Conservation (phyloP, 2,329 filamentous ascomycete genomes). For the Bipolaris victoriae region DNA sequence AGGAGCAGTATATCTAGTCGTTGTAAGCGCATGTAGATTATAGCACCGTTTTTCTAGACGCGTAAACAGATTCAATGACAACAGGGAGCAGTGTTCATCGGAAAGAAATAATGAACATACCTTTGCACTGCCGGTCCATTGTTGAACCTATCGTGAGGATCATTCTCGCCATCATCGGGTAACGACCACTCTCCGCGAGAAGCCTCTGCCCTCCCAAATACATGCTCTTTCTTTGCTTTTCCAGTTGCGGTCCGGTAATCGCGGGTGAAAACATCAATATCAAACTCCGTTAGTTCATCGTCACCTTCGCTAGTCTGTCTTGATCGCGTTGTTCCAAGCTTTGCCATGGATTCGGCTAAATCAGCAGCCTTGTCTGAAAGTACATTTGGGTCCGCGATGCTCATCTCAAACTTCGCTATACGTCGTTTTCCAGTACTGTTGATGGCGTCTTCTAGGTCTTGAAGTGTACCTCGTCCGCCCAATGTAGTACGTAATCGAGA, state of each 20-base stretch:
- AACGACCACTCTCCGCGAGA: conserved; percentile 50
- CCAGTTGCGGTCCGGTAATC: conserved; percentile 33
- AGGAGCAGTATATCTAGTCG: conserved; percentile 55
- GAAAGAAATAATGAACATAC: conserved; percentile 22
- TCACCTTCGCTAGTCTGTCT: conserved; percentile 26
- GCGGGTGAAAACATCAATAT: conserved; percentile 43
- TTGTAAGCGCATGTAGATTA: conserved; percentile 18
- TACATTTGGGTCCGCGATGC: conserved; percentile 54
- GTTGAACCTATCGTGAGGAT: conserved; percentile 46
- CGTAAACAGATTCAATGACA: background rate
- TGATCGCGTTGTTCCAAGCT: conserved; percentile 34
- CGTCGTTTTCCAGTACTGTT: conserved; percentile 80
- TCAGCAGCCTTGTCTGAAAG: conserved; percentile 33
- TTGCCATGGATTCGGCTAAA: conserved; percentile 35
- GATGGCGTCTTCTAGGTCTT: conserved; percentile 68
- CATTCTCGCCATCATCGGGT: conserved; percentile 32
- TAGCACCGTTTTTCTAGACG: background rate
- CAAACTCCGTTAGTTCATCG: conserved; percentile 34
- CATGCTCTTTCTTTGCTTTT: conserved; percentile 39
- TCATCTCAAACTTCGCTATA: conserved; percentile 76
- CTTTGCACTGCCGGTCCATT: conserved; percentile 45
- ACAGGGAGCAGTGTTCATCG: background rate
- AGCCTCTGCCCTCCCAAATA: conserved; percentile 51
- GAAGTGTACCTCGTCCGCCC: conserved; percentile 59
- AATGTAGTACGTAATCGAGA: conserved; percentile 65